These are phyloP conservation scores for Linum lewisii DNA, from an alignment of 345 rosid genomes.

Conservation along the genomic window DNA sequence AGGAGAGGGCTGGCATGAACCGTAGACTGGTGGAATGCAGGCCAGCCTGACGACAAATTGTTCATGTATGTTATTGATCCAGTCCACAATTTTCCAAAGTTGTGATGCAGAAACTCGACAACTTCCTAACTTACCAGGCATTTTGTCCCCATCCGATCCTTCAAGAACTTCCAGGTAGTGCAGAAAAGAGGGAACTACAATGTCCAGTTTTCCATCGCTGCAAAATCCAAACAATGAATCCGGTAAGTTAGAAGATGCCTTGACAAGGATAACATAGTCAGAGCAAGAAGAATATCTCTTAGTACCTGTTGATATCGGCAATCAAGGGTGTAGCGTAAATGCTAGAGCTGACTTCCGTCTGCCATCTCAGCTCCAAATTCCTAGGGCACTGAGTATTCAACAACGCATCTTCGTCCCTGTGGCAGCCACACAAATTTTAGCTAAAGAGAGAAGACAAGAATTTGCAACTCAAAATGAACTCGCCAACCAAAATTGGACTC, in stretches of 20 bases:
- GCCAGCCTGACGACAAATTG: constrained; percentile 70
- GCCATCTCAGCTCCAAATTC: constrained; percentile 95
- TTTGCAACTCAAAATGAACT: background rate
- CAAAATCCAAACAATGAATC: constrained; percentile 2
- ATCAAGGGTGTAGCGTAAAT: constrained; percentile 86
- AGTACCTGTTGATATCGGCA: constrained; percentile 88
- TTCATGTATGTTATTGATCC: no score
- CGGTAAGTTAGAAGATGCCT: background rate
- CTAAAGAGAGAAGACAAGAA: background rate
- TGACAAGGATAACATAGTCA: background rate
- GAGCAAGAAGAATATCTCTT: background rate
- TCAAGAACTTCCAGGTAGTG: constrained; percentile 98
- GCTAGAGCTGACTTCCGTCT: constrained; percentile 96
- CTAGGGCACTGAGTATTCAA: constrained; percentile 89
- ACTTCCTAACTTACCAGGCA: constrained; percentile 52
- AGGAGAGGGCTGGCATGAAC: constrained; percentile 96
- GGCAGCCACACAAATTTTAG: constrained; percentile 3
- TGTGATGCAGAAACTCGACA: background rate
- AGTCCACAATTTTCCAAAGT: no score
- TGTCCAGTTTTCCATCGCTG: constrained; percentile 98
- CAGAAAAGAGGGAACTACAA: constrained; percentile 92
- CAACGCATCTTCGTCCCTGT: constrained; percentile 81
- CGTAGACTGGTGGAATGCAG: constrained; percentile 96
- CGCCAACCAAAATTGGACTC: background rate
- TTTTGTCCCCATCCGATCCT: constrained; percentile 98